Base-by-base conservation (phyloP, 805 yeast species). In the Jamesozyma jinghongensis region DNA sequence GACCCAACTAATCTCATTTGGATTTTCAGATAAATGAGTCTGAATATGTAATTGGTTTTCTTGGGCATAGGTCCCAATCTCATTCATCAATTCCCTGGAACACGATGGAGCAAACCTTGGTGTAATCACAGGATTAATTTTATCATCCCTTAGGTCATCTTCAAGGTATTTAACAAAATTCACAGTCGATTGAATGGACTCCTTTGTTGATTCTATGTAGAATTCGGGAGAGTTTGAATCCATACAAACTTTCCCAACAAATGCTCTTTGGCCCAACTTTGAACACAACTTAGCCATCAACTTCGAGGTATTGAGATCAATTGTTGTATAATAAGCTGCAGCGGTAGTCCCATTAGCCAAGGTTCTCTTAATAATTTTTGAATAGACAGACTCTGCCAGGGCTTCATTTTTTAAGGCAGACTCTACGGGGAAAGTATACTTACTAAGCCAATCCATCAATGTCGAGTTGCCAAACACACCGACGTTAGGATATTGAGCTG, bases 51-150 rank as follows among this genome's bases (percentile, higher is more conserved):
- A 64, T 28, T 73, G 56, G 12, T 46, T 41, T 5, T 66, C 50
- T 19, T 61, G 51, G n/a, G 78, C 68, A 19, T 82, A 56, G 5
- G 70, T 60, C 3, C 94, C 94, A 40, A 88, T 67, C 69, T 75
- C 70, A 6, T 55, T 54, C 66, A 90, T 63, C 30, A 85, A 65
- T 37, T 75, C 72, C 19, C 74, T 64, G 3, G 85, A 69, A 56
- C 97, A 90, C 16, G 84, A 75, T 2, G 95, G 95, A 0, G 97
- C 97, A 66, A 90, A 90, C 43, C 98, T 67, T 7, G 98, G 97
- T 2, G 97, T 90, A 10, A 90, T 50, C 12, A 88, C 78, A 0
- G 97, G 95, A 38, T 71, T 66, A 13, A 90, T 71, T 3, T 67
- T 51, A 16, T 73, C 71, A 28, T 70, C 66, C 0, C 50, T 46